A percentile compares a stretch with the other conserved stretches of the same genome.
Evolutionary conservation across 768 basidiomycete genomes (phyloP).

Genomic region (Pulveroboletus sp.): DNA sequence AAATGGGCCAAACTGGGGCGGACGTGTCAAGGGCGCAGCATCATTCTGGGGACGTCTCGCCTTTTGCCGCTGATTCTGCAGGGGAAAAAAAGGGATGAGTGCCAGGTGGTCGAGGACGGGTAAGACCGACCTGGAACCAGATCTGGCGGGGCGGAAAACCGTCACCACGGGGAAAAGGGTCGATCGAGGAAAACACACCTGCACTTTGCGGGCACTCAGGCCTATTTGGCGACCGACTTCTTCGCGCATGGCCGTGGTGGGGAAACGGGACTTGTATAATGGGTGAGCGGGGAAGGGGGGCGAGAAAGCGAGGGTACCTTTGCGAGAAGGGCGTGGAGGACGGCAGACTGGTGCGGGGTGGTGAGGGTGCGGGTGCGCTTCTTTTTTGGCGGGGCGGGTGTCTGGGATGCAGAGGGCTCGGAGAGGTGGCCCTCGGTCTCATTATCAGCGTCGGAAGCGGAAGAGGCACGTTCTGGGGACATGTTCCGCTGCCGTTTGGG

Average conservation of each 20-base stretch:
- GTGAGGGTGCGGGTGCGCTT: conserved; percentile 87
- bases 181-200: conserved; percentile 49
- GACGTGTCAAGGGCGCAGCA: conserved; percentile 48
- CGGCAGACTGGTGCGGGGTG: conserved; percentile 84
- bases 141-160: conserved; percentile 47
- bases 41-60: conserved; percentile 72
- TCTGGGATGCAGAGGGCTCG: conserved; percentile 32
- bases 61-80: conserved; percentile 92
- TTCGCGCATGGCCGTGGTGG: conserved; percentile 83
- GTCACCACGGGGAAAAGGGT: background rate
- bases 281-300: background rate
- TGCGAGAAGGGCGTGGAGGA: conserved; percentile 82
- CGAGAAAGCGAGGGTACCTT: conserved; percentile 51
- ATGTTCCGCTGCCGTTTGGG: conserved; percentile 10
- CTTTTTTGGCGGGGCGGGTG: conserved; percentile 38
- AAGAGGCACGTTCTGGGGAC: conserved; percentile 24
- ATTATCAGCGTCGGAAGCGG: conserved; percentile 46
- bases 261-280: conserved; percentile 74
- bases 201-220: conserved; percentile 87
- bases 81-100: conserved; percentile 12
- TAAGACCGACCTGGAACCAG: conserved; percentile 73
- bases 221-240: conserved; percentile 85
- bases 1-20: conserved; percentile 64
- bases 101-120: background rate
- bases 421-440: conserved; percentile 49